A percentile compares a stretch with the other conserved stretches of the same genome.
Evolutionary conservation across 345 rosid genomes (phyloP).

Genomic region (Camelina neglecta): DNA sequence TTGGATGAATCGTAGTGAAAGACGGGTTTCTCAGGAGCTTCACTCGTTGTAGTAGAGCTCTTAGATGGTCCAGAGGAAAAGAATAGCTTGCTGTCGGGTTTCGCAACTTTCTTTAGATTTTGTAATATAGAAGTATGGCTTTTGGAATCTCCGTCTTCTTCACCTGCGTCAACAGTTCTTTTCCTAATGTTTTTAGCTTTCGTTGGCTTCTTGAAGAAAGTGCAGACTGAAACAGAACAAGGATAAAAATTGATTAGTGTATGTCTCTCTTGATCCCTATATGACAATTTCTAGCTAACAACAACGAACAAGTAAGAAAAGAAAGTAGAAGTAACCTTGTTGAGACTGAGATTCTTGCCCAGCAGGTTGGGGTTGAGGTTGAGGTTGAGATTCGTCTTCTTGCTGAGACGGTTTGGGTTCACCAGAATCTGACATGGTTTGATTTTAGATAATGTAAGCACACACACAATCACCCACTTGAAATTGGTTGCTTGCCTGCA

Average conservation of each 20-base stretch:
- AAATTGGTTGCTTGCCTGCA: neutral
- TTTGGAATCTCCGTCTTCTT: conserved; percentile 59
- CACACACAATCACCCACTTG: conserved; percentile 11
- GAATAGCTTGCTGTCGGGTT: conserved; percentile 62
- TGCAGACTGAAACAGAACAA: conserved; percentile 61
- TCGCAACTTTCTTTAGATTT: conserved; percentile 56
- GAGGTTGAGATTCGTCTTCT: conserved; percentile 27
- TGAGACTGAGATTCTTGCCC: conserved; percentile 45
- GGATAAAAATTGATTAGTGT: neutral
- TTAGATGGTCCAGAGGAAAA: conserved; percentile 73
- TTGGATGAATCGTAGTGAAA: conserved; percentile 87
- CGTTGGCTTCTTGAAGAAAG: conserved; percentile 73
- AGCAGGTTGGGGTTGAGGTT: conserved; percentile 41
- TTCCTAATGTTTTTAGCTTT: conserved; percentile 77
- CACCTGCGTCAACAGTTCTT: conserved; percentile 56
- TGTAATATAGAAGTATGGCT: conserved; percentile 53
- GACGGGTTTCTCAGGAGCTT: conserved; percentile 45
- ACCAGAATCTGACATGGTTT: conserved; percentile 53
- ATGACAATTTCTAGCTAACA: neutral
- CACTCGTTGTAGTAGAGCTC: conserved; percentile 39
- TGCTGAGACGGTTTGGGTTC: conserved; percentile 47
- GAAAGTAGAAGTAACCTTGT: conserved; percentile 44
- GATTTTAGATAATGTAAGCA: neutral
- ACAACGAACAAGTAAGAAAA: neutral
- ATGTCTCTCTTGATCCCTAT: neutral